Conservation (phyloP, 106 monocot species). For the Dendrobium huoshanense region DNA sequence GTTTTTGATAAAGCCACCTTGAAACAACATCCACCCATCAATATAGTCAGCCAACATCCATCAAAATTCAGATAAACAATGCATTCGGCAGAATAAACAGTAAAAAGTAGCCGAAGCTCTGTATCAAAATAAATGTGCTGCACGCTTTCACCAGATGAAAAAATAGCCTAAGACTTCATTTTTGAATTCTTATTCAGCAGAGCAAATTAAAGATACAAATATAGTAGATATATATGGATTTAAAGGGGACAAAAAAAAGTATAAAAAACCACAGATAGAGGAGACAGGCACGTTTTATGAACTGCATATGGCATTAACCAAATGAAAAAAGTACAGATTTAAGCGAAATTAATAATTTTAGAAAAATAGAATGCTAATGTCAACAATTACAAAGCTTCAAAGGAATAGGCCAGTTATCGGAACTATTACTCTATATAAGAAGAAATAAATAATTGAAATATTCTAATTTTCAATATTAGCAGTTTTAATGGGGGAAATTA, state of each 20-base stretch:
- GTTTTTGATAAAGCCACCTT: constrained; percentile 83
- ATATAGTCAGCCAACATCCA: not conserved
- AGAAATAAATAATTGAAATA: not conserved
- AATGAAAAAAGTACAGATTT: not conserved
- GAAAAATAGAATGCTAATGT: not conserved
- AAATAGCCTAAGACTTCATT: not conserved
- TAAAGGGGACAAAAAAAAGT: not conserved
- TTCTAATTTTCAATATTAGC: not conserved
- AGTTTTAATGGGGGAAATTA: not conserved
- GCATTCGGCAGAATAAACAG: not conserved
- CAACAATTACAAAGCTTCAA: not conserved
- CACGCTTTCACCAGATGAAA: not conserved
- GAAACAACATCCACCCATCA: constrained; percentile 11
- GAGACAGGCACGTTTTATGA: not conserved
- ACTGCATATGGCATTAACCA: not conserved
- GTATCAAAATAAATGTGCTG: not conserved
- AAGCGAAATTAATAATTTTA: not conserved
- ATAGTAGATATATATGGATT: not conserved
- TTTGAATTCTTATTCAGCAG: not conserved
- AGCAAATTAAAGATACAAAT: not conserved
- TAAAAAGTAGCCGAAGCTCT: not conserved
- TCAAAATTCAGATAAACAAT: not conserved
- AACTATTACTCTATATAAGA: not conserved
- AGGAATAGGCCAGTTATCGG: not conserved
- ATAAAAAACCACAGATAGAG: not conserved